Percentiles rank a stretch among this genome's conserved stretches.
phyloP scores from a whole-genome alignment of 305 asterid species.

The Solanum aculeatissimum region DNA sequence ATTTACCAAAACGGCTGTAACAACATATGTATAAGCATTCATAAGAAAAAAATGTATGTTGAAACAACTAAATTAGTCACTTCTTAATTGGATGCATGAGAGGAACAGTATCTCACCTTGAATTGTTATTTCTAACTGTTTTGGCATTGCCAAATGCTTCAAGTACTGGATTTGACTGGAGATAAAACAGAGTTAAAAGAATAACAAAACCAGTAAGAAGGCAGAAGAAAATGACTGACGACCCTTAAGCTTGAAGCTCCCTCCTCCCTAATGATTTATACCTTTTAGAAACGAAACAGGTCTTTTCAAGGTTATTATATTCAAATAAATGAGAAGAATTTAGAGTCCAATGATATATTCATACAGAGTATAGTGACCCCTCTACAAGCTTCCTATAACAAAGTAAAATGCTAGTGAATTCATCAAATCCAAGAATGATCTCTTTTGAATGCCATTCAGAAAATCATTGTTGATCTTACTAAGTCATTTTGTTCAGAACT shows the following conservation, averaged over 20 bases:
- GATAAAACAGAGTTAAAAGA: background rate
- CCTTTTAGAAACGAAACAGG: background rate
- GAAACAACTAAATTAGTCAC: constrained; percentile 8
- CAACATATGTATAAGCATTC: background rate
- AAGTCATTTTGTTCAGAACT: background rate
- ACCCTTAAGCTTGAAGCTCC: background rate
- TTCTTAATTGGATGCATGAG: constrained; percentile 1
- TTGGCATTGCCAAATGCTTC: constrained; percentile 91
- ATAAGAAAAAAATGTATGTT: background rate
- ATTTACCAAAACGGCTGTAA: constrained; percentile 78
- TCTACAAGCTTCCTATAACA: background rate
- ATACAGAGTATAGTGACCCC: background rate
- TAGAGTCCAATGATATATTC: background rate
- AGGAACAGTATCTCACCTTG: constrained; percentile 36
- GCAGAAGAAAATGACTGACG: background rate
- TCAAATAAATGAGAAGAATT: background rate
- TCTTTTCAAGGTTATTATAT: background rate
- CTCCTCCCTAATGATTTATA: background rate
- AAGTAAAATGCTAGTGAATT: background rate
- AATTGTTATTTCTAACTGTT: constrained; percentile 74
- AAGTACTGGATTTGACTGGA: constrained; percentile 84
- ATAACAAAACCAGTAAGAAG: background rate
- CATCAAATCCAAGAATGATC: background rate
- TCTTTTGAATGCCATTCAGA: background rate
- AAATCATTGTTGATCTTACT: background rate